Evolutionary conservation across 306 rosid genomes (phyloP), one percentile per base, ranked within the genome.

Genomic region (Vigna trinervia): DNA sequence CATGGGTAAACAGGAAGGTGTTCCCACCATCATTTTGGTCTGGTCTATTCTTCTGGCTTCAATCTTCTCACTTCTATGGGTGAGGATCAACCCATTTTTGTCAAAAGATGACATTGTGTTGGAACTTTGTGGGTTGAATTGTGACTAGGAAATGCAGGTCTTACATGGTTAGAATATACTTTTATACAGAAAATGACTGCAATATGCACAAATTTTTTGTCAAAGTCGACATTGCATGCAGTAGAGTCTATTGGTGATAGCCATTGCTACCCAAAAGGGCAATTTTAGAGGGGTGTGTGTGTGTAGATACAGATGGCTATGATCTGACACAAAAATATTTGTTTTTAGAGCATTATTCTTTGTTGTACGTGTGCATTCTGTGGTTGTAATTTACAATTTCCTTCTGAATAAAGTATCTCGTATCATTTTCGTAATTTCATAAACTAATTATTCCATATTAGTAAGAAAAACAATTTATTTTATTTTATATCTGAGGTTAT

Each of bases 1-100:
- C 69, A 87, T 91, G 92, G 98, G 98, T 58, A 90, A 87, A 77
- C 96, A 93, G 22, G 89, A 93, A 79, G 89, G 88, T 50, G 87
- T 91, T 61, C 98, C 98, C 61, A 91, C 98, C 75, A 91, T 93
- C 69, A 87, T 93, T 58, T 41, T 93, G 52, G 98, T 93, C 23
- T 93, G 98, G 97, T 81, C 98, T 11, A 93, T 93, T 84, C 92
- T 93, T 77, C 84, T 91, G 1, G 88, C 97, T 15, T 93, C 98
- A 20, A 91, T 93, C 34, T 85, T 91, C 43, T 76, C 98, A 0
- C 94, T 93, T 32, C 84, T 93, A 8, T 93, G 97, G 98, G 98
- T 93, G 52, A 76, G 98, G 78, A 84, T 93, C 87, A 93, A 91
- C 85, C 98, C 98, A 10, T 93, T 93, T 69, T 80, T 90, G 76